These are phyloP conservation scores for Exophiala calicioides DNA, from an alignment of 2,329 filamentous ascomycete species.

Conservation along the genomic window DNA sequence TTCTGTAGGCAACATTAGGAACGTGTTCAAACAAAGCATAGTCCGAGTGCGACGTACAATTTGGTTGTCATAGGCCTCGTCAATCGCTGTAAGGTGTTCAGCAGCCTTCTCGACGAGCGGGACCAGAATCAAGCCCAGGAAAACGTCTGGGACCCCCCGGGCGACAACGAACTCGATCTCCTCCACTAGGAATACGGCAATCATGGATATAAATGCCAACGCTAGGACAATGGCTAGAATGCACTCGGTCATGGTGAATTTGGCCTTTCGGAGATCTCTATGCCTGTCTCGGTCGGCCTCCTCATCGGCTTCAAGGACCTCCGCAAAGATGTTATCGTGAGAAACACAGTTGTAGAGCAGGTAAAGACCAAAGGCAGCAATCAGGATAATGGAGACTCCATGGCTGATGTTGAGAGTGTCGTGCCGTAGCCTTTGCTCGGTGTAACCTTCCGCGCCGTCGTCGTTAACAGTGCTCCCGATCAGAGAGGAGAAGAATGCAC, in stretches of 20 bases:
- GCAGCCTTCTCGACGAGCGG: slow-evolving; percentile 77
- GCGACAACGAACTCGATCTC: slow-evolving; percentile 66
- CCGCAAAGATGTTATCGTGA: slow-evolving; percentile 75
- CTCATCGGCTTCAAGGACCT: slow-evolving; percentile 72
- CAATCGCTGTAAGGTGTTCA: slow-evolving; percentile 79
- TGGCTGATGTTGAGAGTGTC: slow-evolving; percentile 68
- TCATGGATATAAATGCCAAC: slow-evolving; percentile 69
- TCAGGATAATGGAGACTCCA: slow-evolving; percentile 68
- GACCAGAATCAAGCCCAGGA: slow-evolving; percentile 68
- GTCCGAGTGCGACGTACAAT: slow-evolving; percentile 33
- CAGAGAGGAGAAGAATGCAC: slow-evolving; percentile 49
- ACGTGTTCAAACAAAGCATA: no score
- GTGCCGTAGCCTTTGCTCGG: slow-evolving; percentile 45
- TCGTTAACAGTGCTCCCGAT: slow-evolving; percentile 52
- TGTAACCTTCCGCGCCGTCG: slow-evolving; percentile 36
- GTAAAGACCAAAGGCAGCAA: slow-evolving; percentile 67
- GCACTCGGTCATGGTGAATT: slow-evolving; percentile 74
- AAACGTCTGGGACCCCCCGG: slow-evolving; percentile 57
- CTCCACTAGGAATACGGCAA: slow-evolving; percentile 71
- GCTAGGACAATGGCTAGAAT: slow-evolving; percentile 65
- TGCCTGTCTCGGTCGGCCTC: slow-evolving; percentile 64
- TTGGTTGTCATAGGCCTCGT: slow-evolving; percentile 80
- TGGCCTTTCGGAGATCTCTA: slow-evolving; percentile 61
- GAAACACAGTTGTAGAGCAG: slow-evolving; percentile 74
- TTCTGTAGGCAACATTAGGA: slow-evolving; percentile 51